Conservation (phyloP, 345 rosid species). For the Arabis hirsuta region DNA sequence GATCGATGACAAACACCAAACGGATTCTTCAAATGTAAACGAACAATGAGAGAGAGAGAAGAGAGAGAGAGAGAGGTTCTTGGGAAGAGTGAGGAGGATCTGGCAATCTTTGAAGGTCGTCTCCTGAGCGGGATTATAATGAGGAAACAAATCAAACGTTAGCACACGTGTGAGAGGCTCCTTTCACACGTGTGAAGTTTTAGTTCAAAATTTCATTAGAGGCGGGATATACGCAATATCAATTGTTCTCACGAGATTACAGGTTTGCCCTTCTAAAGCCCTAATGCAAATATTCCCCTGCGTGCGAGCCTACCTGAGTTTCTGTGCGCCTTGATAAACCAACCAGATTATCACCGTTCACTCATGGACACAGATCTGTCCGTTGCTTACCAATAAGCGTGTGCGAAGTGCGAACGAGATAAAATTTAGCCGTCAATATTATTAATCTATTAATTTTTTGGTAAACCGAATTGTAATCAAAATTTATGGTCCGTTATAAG, state of each 20-base stretch:
- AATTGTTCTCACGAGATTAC: constrained; percentile 22
- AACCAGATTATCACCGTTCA: constrained; percentile 5
- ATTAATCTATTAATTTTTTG: no score
- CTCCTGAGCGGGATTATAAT: constrained; percentile 44
- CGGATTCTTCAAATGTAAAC: constrained; percentile 9
- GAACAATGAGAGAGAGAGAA: constrained; percentile 12
- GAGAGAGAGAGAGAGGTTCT: constrained; percentile 11
- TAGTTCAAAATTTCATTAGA: constrained; percentile 20
- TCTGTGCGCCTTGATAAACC: background rate
- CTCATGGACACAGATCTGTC: constrained; percentile 1
- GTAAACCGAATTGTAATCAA: no score
- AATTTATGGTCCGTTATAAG: no score
- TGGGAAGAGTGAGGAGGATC: constrained; percentile 28
- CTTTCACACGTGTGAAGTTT: constrained; percentile 11
- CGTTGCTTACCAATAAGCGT: background rate
- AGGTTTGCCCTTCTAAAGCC: constrained; percentile 22
- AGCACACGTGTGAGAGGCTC: constrained; percentile 25
- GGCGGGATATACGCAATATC: constrained; percentile 34
- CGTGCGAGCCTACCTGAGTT: background rate
- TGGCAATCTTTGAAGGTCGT: constrained; percentile 27
- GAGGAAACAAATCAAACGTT: constrained; percentile 11
- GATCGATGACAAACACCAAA: constrained; percentile 4
- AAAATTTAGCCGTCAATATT: background rate
- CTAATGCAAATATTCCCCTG: background rate
- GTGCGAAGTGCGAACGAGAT: background rate